These are phyloP conservation scores for Microdochium trichocladiopsis DNA, from an alignment of 2,329 filamentous ascomycete species.

Conservation along the genomic window DNA sequence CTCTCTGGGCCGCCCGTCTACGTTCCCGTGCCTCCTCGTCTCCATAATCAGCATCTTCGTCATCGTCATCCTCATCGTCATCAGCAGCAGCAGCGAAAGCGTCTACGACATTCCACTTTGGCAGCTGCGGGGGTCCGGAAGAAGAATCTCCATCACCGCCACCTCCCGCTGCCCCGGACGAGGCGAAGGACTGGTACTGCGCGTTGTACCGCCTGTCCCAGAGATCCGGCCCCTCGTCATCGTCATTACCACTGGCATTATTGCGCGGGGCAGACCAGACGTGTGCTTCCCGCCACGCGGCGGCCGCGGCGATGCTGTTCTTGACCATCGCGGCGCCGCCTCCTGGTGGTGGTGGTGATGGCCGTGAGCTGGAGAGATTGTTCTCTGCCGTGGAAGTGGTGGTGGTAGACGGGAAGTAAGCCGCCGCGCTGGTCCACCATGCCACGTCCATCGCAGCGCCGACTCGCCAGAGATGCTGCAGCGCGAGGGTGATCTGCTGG, in stretches of 20 bases:
- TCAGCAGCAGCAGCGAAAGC: conserved; percentile 27
- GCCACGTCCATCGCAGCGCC: conserved; percentile 63
- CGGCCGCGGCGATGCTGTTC: conserved; percentile 33
- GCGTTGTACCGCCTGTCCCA: conserved; percentile 61
- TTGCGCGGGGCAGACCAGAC: conserved; percentile 13
- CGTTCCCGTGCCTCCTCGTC: conserved; percentile 2
- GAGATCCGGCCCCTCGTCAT: conserved; percentile 48
- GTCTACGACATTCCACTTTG: conserved; percentile 42
- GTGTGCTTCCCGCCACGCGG: conserved; percentile 42
- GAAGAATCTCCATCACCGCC: conserved; percentile 10
- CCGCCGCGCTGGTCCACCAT: conserved; percentile 70
- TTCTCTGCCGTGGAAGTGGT: conserved; percentile 15
- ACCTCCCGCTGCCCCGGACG: no score
- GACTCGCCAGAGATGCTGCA: conserved; percentile 88
- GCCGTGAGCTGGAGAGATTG: no score
- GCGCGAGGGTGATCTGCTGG: conserved; percentile 60
- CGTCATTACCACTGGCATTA: conserved; percentile 31
- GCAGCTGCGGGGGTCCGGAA: conserved; percentile 27
- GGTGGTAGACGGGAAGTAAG: conserved; percentile 54
- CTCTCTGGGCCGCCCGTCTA: not conserved
- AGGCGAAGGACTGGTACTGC: conserved; percentile 34
- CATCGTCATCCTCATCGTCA: conserved; percentile 12
- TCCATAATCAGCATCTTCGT: conserved; percentile 8
- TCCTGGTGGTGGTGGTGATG: not conserved
- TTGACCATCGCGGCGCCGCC: conserved; percentile 7